Evolutionary conservation across 2,329 filamentous ascomycete species (phyloP), one percentile per base, ranked within the genome.

Genomic region (Xylaria sp.): DNA sequence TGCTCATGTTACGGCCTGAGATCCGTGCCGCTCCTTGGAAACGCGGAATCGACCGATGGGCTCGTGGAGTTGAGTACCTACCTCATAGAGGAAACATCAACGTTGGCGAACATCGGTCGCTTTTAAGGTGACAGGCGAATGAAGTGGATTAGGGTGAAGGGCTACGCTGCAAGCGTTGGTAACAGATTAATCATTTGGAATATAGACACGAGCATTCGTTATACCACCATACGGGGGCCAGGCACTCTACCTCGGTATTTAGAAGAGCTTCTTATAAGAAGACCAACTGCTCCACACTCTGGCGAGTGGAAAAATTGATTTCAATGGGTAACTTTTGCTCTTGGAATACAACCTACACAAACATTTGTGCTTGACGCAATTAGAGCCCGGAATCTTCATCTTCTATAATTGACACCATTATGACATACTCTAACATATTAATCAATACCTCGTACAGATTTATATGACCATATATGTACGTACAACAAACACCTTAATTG

Each of bases 31-130:
- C 52, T 34, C 48, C 5, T 25, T 32, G 32, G 25, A 37, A 41
- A n/a, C 37, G 48, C n/a, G n/a, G 28, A 68, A 25, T 55, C 46
- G 46, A 57, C 54, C 39, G 28, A 63, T 57, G 25, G 3, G 25
- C 37, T 34, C 2, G 44, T 63, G 46, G n/a, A 48, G 23, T 39
- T 28, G 25, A 32, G 23, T 12, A 34, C 39, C 8, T 37, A 34
- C 39, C n/a, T n/a, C n/a, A 6, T 37, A 10, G 32, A 48, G 9
- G n/a, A 51, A 44, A 20, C 20, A 39, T 18, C n/a, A 60, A 23
- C 25, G 23, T 18, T 37, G 37, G 44, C 12, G 44, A 9, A 12
- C 23, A 39, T 41, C 15, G 12, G 41, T 37, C 50, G 46, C 52
- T 62, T 48, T 15, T 20, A 44, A 41, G 50, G 34, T 6, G 25